Percentiles rank a stretch among this genome's conserved stretches.
Conservation (phyloP, 257 asterid genomes). For the Cordia subcordata region DNA sequence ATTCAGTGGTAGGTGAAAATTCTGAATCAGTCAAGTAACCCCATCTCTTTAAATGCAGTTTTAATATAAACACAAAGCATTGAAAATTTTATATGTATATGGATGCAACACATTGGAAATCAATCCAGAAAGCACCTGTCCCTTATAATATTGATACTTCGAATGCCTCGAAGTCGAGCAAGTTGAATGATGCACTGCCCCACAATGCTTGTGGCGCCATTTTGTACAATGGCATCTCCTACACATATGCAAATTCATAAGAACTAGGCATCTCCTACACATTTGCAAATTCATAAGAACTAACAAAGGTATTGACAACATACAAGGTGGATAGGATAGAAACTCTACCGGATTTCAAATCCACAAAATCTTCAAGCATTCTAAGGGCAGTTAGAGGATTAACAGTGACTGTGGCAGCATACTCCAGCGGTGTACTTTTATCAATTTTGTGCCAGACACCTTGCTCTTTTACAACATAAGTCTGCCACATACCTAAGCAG, state of each 20-base stretch:
- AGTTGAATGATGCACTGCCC: slow-evolving; percentile 96
- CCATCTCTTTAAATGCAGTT: neutral
- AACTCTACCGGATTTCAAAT: slow-evolving; percentile 67
- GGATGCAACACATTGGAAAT: neutral
- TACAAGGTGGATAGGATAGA: slow-evolving; percentile 3
- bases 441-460: slow-evolving; percentile 76
- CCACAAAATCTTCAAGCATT: slow-evolving; percentile 91
- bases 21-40: too few relatives aligned
- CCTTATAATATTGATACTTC: slow-evolving; percentile 68
- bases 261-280: slow-evolving; percentile 55
- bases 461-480: slow-evolving; percentile 78
- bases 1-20: too few relatives aligned
- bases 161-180: slow-evolving; percentile 76
- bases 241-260: slow-evolving; percentile 18
- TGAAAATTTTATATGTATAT: neutral
- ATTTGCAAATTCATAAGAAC: slow-evolving; percentile 17
- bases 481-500: slow-evolving; percentile 92
- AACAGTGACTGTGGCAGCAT: slow-evolving; percentile 84
- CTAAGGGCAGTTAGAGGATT: slow-evolving; percentile 88
- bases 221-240: slow-evolving; percentile 93
- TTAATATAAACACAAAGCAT: neutral
- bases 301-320: slow-evolving; percentile 6
- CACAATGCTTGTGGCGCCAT: slow-evolving; percentile 96
- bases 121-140: slow-evolving; percentile 59
- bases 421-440: slow-evolving; percentile 70